Base-by-base conservation (phyloP, 345 rosid genomes). In the Acer campestre region DNA sequence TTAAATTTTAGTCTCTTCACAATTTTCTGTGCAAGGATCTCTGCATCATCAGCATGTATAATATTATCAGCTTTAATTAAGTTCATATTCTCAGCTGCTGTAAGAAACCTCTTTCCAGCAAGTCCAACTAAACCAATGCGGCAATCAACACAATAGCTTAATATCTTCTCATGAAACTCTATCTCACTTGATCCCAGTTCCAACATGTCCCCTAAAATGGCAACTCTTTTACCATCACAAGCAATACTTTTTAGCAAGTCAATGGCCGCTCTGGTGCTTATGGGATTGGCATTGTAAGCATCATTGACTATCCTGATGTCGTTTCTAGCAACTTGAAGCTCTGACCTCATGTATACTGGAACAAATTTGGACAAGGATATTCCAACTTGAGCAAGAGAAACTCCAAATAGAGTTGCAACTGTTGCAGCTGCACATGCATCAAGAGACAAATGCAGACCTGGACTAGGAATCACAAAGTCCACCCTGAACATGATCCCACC, bases 341-440 rank as follows among this genome's bases (percentile, higher is more conserved):
- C 77, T 17, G 79, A 80, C 35, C 79, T 77, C 83, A 70, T 70
- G 44, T 29, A 53, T n/a, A 83, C 75, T 4, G 81, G 81, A 66
- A 29, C 63, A 48, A 77, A 83, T 56, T 62, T 80, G 22, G 81
- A 77, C 71, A 77, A 70, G 38, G 86, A 83, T 70, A 16, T 63
- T 61, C 81, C 83, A 74, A 77, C 77, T 77, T 77, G 79, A 29
- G 79, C 31, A 77, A 80, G 81, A 71, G 83, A 58, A 42, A 80
- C 71, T n/a, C 83, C 86, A 6, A 83, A 14, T 29, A 61, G 38
- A 3, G 77, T 75, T 49, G 27, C 83, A 69, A 77, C 77, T 59
- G 81, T 81, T 58, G 83, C 86, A 61, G 86, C 86, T 17, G 79
- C 79, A 59, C 86, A 80, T 48, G 83, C 83, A 80, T 80, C 61